Evolutionary conservation across 2,329 filamentous ascomycete genomes (phyloP).

Genomic region (Aspergillus thermomutatus): DNA sequence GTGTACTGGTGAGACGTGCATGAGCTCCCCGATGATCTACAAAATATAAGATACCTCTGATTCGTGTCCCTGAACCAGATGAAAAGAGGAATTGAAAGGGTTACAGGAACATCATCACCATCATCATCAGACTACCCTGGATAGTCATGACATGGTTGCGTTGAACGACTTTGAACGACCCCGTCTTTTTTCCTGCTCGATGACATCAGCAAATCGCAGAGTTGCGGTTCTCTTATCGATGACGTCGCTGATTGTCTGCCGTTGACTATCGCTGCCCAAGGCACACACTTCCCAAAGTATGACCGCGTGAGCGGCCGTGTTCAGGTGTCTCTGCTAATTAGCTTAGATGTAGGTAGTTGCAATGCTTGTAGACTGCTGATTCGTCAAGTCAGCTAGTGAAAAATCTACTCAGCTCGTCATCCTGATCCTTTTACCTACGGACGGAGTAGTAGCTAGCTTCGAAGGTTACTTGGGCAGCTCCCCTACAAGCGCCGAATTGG

Average conservation of each 20-base stretch:
- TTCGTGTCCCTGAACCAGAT: background rate
- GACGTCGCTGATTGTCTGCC: constrained; percentile 11
- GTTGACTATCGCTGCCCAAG: background rate
- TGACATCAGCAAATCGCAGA: constrained; percentile 15
- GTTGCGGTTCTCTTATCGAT: constrained; percentile 10
- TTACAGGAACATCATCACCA: background rate
- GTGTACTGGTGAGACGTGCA: background rate
- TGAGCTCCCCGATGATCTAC: background rate
- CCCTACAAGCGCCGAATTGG: background rate
- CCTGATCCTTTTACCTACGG: background rate
- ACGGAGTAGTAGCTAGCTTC: background rate
- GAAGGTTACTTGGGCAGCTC: background rate
- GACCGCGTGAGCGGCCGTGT: background rate
- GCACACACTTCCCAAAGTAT: background rate
- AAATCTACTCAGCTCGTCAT: background rate
- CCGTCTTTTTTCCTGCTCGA: constrained; percentile 1
- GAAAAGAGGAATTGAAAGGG: background rate
- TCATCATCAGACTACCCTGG: background rate
- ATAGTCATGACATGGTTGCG: background rate
- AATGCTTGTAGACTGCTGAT: background rate
- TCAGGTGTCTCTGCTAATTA: background rate
- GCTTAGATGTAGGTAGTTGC: background rate
- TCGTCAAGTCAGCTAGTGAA: background rate
- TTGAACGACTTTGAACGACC: background rate
- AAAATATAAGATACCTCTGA: background rate